Conservation (phyloP, 2,329 filamentous ascomycete genomes). For the Ophiocordyceps camponoti-rufipedis region DNA sequence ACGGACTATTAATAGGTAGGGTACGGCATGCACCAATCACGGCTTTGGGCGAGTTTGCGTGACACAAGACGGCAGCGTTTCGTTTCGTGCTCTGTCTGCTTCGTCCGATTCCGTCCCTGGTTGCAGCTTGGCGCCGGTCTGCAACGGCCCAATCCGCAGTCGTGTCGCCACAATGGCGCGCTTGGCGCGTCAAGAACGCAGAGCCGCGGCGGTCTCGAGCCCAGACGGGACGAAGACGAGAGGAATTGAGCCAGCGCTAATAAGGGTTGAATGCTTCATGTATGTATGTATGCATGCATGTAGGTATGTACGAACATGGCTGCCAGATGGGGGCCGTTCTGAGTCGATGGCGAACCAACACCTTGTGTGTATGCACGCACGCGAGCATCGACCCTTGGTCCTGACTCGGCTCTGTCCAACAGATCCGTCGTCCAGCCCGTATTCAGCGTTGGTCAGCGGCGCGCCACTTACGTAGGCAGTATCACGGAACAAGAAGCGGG, state of each 20-base stretch:
- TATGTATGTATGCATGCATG: too few relatives aligned
- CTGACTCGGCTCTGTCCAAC: background rate
- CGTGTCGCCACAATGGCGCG: background rate
- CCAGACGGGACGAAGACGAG: background rate
- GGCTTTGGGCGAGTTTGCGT: background rate
- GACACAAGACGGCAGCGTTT: background rate
- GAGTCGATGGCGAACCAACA: background rate
- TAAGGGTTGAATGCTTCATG: background rate
- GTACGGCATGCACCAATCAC: background rate
- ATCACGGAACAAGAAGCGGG: background rate
- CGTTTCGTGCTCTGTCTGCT: background rate
- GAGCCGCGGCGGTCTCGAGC: background rate
- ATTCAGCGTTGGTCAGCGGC: background rate
- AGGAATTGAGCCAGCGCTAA: background rate
- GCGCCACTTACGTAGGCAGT: background rate
- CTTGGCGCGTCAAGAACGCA: background rate
- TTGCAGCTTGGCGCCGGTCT: background rate
- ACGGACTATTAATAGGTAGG: too few relatives aligned
- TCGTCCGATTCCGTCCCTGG: background rate
- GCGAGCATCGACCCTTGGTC: background rate
- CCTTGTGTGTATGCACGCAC: background rate
- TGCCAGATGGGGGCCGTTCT: background rate
- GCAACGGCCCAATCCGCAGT: background rate
- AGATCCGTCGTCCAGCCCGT: background rate
- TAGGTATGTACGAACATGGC: too few relatives aligned